A percentile compares a stretch with the other conserved stretches of the same genome.
Conservation (phyloP, 805 yeast species). For the Kurtzmaniella cleridarum region DNA sequence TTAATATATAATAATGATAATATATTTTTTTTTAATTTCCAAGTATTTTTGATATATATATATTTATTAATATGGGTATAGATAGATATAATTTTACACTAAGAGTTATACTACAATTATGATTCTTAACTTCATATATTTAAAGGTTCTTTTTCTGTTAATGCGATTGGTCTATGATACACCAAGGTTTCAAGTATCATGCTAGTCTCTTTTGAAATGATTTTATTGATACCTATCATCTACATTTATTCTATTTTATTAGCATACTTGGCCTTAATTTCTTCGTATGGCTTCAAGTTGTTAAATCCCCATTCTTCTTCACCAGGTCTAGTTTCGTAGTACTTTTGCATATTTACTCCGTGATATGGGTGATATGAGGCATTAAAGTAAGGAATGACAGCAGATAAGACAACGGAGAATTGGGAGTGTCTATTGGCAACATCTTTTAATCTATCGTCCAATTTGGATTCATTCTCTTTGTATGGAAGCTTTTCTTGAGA, state of each 20-base stretch:
- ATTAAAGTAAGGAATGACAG: conserved; percentile 78
- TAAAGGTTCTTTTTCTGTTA: neutral
- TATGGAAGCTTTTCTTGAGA: conserved; percentile 63
- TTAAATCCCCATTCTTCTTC: conserved; percentile 54
- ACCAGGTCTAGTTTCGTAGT: conserved; percentile 52
- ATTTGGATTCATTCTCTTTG: conserved; percentile 48
- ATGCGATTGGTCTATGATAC: neutral
- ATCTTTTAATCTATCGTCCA: conserved; percentile 67
- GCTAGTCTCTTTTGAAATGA: neutral
- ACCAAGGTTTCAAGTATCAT: neutral
- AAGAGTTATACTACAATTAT: neutral
- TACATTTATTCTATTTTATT: conserved; percentile 17
- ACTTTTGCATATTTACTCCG: conserved; percentile 64
- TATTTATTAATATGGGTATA: too few relatives aligned
- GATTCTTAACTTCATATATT: neutral
- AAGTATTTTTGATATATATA: too few relatives aligned
- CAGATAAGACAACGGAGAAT: conserved; percentile 54
- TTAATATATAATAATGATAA: too few relatives aligned
- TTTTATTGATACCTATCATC: neutral
- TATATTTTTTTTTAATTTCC: too few relatives aligned
- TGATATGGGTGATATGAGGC: conserved; percentile 76
- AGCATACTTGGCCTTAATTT: conserved; percentile 35
- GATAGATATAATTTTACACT: neutral
- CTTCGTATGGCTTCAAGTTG: conserved; percentile 44
- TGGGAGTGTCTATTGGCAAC: conserved; percentile 75